Evolutionary conservation across 768 basidiomycete genomes (phyloP), one percentile per base, ranked within the genome.

Genomic region (Tulasnella calospora): DNA sequence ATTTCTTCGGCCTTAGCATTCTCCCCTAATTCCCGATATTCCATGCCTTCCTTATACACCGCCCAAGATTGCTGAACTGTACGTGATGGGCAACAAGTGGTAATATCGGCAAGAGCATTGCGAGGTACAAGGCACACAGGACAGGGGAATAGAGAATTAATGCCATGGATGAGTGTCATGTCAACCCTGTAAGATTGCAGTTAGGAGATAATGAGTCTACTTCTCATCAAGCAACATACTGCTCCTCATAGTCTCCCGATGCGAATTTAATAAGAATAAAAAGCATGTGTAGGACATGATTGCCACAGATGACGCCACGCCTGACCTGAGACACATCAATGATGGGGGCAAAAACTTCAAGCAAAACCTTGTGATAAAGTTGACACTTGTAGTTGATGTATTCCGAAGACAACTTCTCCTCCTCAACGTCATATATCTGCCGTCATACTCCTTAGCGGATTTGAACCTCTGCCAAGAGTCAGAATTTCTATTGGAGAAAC

Each of bases 51-150:
- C 2, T 40, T 4, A 30, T 40, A 30, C 7, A 17, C 44, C 7
- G 2, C 2, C 2, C 15, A 21, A 3, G 44, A 74, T 15, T 41
- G 30, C 30, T 33, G n/a, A 17, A 17, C 35, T 27, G 73, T 46
- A 30, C 73, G 35, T 38, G 44, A 46, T 7, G 73, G 35, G 46
- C 17, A 74, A 21, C 30, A 13, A 46, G 44, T 21, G 7, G 36
- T 21, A 46, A 74, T 35, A 74, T 74, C 73, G 23, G 15, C n/a
- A 17, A 36, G 73, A 8, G 15, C 17, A 27, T 74, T 7, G 1
- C 41, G 36, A 4, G 73, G 73, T 35, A 74, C 73, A 35, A 74
- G 44, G 40, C 73, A 74, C 15, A 74, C 44, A 8, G 73, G 73
- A 41, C 73, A 74, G 27, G 73, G 73, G 41, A 17, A n/a, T 8